Conservation (phyloP, 2,329 filamentous ascomycete genomes). For the Neurospora sp. region DNA sequence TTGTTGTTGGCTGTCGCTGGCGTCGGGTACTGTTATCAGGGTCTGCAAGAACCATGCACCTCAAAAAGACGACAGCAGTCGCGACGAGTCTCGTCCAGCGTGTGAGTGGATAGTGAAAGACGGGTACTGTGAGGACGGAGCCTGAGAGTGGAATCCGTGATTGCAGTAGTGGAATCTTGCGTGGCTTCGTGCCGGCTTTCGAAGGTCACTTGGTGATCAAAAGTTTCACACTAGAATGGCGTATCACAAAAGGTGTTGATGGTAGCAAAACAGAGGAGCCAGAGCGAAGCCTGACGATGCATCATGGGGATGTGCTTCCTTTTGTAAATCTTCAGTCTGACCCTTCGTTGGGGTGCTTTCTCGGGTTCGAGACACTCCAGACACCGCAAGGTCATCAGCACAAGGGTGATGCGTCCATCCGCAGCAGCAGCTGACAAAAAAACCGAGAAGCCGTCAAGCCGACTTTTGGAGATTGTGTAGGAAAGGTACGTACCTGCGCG, state of each 20-base stretch:
- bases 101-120: neutral
- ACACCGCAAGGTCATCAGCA: slow-evolving; percentile 18
- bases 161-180: neutral
- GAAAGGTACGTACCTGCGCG: neutral
- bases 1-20: neutral
- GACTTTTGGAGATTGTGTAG: neutral
- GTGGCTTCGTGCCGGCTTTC: neutral
- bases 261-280: neutral
- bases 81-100: neutral
- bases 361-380: slow-evolving; percentile 13
- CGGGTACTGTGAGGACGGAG: neutral
- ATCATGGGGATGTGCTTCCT: slow-evolving; percentile 10
- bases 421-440: slow-evolving; percentile 21
- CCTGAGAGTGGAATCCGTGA: neutral
- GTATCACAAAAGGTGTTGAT: neutral
- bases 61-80: neutral
- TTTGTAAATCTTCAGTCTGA: slow-evolving; percentile 12
- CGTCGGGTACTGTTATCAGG: neutral
- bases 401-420: slow-evolving; percentile 18
- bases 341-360: slow-evolving; percentile 14
- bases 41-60: neutral
- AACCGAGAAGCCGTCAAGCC: slow-evolving; percentile 16
- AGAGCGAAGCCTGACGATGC: neutral
- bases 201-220: neutral
- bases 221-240: slow-evolving; percentile 2